phyloP scores from a whole-genome alignment of 1,139 yeast genomes.

The Debaryomyces nepalensis region DNA sequence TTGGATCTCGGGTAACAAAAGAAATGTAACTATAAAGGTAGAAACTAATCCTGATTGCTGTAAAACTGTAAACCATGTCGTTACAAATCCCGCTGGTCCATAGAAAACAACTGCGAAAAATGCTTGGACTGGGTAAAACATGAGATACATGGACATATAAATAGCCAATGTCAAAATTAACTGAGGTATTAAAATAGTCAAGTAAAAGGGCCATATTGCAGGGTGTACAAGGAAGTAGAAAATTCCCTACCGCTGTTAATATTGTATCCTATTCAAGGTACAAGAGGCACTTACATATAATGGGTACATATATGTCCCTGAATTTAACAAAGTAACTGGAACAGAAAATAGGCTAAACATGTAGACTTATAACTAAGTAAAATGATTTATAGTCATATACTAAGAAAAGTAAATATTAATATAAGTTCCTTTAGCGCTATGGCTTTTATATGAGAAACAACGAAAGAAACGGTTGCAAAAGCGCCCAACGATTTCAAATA shows the following conservation, averaged over 20 bases:
- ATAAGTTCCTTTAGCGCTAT: not conserved
- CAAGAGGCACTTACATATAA: constrained; percentile 25
- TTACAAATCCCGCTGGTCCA: constrained; percentile 58
- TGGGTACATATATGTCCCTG: constrained; percentile 35
- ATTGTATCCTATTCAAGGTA: not conserved
- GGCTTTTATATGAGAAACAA: not conserved
- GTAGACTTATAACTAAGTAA: not conserved
- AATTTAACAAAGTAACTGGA: constrained; percentile 22
- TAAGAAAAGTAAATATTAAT: not conserved
- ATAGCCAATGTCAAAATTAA: constrained; percentile 47
- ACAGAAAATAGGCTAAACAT: constrained; percentile 9
- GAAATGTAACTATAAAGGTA: constrained; percentile 49
- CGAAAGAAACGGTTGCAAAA: constrained; percentile 7
- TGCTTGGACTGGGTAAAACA: constrained; percentile 55
- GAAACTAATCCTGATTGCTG: constrained; percentile 59
- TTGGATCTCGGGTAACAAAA: constrained; percentile 64
- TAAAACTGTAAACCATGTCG: constrained; percentile 57
- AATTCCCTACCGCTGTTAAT: constrained; percentile 37
- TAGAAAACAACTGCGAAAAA: constrained; percentile 50
- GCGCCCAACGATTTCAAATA: not conserved
- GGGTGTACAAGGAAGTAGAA: constrained; percentile 49
- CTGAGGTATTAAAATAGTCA: constrained; percentile 56
- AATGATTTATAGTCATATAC: not conserved
- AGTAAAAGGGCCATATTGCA: constrained; percentile 55
- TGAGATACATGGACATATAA: constrained; percentile 42